Evolutionary conservation across 345 rosid genomes (phyloP).

Genomic region (Nephelium lappaceum): DNA sequence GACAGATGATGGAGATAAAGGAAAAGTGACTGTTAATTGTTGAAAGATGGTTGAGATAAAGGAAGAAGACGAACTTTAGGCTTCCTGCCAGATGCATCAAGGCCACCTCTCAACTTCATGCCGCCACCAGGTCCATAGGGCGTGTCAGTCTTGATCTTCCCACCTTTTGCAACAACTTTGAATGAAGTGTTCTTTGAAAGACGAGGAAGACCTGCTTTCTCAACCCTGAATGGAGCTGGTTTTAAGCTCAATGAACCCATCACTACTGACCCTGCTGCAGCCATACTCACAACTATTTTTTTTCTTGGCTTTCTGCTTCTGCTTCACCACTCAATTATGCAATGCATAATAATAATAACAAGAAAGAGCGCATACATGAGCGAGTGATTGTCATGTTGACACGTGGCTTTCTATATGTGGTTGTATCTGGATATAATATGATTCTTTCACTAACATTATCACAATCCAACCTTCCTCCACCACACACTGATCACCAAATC

Average conservation of each 20-base stretch:
- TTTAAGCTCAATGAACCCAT: conserved; percentile 61
- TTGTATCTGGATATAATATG: conserved; percentile 21
- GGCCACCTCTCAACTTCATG: conserved; percentile 73
- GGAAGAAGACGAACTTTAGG: conserved; percentile 37
- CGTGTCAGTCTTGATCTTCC: conserved; percentile 77
- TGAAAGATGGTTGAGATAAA: background rate
- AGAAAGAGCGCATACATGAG: too few relatives aligned
- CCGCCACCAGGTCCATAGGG: conserved; percentile 81
- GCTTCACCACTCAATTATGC: background rate
- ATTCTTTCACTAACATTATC: conserved; percentile 35
- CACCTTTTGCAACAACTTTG: conserved; percentile 60
- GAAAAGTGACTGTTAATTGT: background rate
- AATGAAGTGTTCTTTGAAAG: conserved; percentile 54
- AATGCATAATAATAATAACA: conserved; percentile 4
- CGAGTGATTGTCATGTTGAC: conserved; percentile 27
- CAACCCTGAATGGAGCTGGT: conserved; percentile 41
- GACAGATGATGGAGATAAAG: too few relatives aligned
- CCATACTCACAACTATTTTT: too few relatives aligned
- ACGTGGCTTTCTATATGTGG: conserved; percentile 42
- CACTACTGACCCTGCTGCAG: conserved; percentile 59
- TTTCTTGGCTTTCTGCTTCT: background rate
- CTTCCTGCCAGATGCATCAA: conserved; percentile 93
- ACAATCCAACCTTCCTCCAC: background rate
- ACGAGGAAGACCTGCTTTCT: conserved; percentile 66
- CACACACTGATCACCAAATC: background rate